These are phyloP conservation scores for Coleophoma cylindrospora DNA, from an alignment of 2,329 filamentous ascomycete genomes.

Conservation along the genomic window DNA sequence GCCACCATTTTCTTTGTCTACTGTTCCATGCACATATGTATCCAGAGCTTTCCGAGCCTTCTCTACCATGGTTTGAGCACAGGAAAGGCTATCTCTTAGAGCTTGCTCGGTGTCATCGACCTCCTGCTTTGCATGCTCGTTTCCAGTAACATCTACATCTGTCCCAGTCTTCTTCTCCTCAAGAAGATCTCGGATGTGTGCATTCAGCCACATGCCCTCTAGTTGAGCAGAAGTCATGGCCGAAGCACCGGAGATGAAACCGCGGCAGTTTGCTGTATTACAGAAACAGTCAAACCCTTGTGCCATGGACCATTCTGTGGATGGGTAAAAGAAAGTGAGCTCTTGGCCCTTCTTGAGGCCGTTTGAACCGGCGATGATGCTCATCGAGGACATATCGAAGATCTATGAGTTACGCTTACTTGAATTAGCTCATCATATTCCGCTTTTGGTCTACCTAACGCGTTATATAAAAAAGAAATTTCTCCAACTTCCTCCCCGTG, in stretches of 20 bases:
- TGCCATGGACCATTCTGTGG: conserved; percentile 70
- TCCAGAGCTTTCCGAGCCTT: conserved; percentile 31
- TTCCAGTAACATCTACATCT: not conserved
- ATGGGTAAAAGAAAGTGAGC: conserved; percentile 70
- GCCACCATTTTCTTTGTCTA: not conserved
- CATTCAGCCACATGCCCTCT: conserved; percentile 55
- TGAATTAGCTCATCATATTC: not conserved
- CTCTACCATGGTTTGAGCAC: conserved; percentile 41
- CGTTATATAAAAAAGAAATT: not conserved
- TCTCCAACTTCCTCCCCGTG: too few species aligned
- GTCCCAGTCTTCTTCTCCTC: conserved; percentile 29
- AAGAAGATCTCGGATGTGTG: conserved; percentile 52
- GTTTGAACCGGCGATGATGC: conserved; percentile 52
- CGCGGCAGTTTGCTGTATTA: conserved; percentile 49
- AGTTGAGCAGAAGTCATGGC: conserved; percentile 51
- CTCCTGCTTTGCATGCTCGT: not conserved
- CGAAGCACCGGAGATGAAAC: conserved; percentile 57
- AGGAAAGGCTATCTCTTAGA: conserved; percentile 20
- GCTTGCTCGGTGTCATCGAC: conserved; percentile 36
- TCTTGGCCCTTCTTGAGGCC: conserved; percentile 52
- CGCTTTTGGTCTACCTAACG: not conserved
- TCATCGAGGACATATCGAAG: conserved; percentile 53
- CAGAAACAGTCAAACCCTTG: conserved; percentile 67
- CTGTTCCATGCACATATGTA: conserved; percentile 6
- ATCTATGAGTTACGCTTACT: conserved; percentile 34